Conservation (phyloP, 1,284 basidiomycete species). For the Cryptococcus floricola region DNA sequence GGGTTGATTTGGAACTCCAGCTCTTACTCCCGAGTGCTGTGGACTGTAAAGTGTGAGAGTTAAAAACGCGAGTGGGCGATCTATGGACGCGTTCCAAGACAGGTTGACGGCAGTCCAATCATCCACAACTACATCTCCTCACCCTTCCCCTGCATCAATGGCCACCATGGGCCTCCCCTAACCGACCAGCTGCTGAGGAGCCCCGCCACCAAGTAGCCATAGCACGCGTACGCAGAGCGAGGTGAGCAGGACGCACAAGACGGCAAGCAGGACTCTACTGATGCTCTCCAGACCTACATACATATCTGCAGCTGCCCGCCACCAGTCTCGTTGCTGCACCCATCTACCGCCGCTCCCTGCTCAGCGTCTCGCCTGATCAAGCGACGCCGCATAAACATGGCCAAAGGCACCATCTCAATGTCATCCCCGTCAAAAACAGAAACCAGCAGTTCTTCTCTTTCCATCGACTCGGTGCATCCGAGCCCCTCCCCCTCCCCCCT, state of each 20-base stretch:
- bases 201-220: not conserved
- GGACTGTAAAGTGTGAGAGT: too few species aligned
- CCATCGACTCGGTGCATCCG: not conserved
- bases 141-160: not conserved
- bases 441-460: not conserved
- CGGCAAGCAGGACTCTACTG: not conserved
- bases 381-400: not conserved
- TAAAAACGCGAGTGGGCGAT: too few species aligned
- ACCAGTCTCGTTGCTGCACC: not conserved
- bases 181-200: not conserved
- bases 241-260: not conserved
- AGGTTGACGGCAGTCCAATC: too few species aligned
- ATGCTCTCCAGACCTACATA: not conserved
- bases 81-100: too few species aligned
- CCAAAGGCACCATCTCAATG: not conserved
- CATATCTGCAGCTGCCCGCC: not conserved
- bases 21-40: too few species aligned
- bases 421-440: slow-evolving; percentile 1
- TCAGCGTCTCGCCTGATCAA: not conserved
- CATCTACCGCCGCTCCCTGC: not conserved
- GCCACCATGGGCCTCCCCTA: not conserved
- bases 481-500: not conserved
- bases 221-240: not conserved
- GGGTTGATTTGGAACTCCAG: too few species aligned
- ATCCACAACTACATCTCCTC: not conserved